Evolutionary conservation across 129 eudicot genomes (phyloP), one percentile per base, ranked within the genome.

Genomic region (Artemisia annua): DNA sequence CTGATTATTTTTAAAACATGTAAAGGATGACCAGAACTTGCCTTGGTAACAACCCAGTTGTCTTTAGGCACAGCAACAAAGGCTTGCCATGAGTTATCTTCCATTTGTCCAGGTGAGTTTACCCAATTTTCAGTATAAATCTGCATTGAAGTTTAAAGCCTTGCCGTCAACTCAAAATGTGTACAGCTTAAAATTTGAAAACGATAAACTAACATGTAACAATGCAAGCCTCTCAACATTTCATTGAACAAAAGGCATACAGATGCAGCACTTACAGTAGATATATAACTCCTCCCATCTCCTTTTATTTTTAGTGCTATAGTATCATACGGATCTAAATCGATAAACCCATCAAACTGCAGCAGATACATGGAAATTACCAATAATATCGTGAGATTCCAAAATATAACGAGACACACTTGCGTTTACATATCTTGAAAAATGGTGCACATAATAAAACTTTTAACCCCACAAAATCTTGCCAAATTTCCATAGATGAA

Each of bases 11-110:
- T 43, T 46, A 59, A 57, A 11, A 43, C 8, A 15, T 35, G 28
- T 55, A 43, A 69, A 55, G 51, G 75, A 14, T 43, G 66, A 39
- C 39, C 39, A 12, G 17, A 32, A 84, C 89, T 76, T 83, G 72
- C 98, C 92, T 94, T 90, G 1, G 96, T 96, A 76, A 94, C 88
- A 81, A 87, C 88, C 98, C 98, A 90, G 67, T 84, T 75, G 77
- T 85, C 91, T 79, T 79, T 83, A 49, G 96, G 98, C 72, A 87
- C 96, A 77, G 60, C 79, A 35, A 90, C 87, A 80, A 94, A 94
- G 39, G 98, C 93, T 83, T 94, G 98, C 98, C 97, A 94, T 55
- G 97, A 90, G 78, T 94, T 90, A 82, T 94, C 98, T 83, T 94
- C 98, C 80, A 85, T 78, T 78, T 94, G 98, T 67, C 96, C 98